Percentiles rank a stretch among this genome's conserved stretches.
These are phyloP conservation scores for Ceratocystis ficicola DNA, from an alignment of 2,329 filamentous ascomycete species.

Conservation along the genomic window DNA sequence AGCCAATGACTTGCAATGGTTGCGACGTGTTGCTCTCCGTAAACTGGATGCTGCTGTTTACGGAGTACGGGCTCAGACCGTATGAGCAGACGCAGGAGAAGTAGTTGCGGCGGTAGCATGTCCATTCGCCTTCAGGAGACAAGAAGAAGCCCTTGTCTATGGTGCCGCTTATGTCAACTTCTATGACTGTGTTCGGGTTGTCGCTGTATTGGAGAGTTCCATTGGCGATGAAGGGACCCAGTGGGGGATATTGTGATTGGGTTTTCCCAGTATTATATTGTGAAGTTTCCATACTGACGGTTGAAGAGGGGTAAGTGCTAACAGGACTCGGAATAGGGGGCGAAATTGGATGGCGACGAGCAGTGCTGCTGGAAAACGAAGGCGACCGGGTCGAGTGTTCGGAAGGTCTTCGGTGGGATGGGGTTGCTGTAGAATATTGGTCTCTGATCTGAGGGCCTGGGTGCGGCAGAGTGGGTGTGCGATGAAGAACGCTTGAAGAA, in stretches of 20 bases:
- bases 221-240: constrained; percentile 39
- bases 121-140: constrained; percentile 67
- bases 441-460: constrained; percentile 42
- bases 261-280: constrained; percentile 30
- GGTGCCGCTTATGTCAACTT: constrained; percentile 61
- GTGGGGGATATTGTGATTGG: constrained; percentile 40
- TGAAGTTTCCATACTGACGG: constrained; percentile 40
- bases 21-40: constrained; percentile 39
- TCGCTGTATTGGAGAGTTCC: constrained; percentile 52
- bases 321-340: constrained; percentile 40
- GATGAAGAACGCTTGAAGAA: constrained; percentile 44
- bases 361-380: constrained; percentile 35
- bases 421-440: constrained; percentile 41
- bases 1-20: constrained; percentile 55
- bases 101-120: constrained; percentile 84
- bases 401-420: constrained; percentile 38
- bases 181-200: constrained; percentile 39
- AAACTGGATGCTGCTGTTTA: constrained; percentile 40
- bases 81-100: constrained; percentile 77
- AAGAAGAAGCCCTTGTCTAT: constrained; percentile 87
- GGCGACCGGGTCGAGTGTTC: constrained; percentile 43
- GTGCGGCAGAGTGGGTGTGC: constrained; percentile 41
- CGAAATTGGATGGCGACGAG: constrained; percentile 42
- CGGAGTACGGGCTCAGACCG: constrained; percentile 47
- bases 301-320: constrained; percentile 33